These are phyloP conservation scores for Metschnikowia matae DNA, from an alignment of 805 yeast species.

Conservation along the genomic window DNA sequence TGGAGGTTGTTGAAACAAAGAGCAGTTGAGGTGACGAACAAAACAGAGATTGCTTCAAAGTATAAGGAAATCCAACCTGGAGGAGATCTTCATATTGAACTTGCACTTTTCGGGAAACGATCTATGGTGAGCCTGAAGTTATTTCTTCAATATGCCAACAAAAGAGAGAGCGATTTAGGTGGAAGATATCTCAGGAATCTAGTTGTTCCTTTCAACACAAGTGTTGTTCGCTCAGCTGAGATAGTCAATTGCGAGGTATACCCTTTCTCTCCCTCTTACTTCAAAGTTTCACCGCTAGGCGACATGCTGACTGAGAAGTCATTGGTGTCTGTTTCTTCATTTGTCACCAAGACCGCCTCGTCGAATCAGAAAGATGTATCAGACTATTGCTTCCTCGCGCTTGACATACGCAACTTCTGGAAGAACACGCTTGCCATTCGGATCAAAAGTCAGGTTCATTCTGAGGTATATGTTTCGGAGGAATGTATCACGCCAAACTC, in stretches of 20 bases:
- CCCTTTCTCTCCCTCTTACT: slow-evolving; percentile 42
- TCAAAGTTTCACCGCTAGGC: slow-evolving; percentile 13
- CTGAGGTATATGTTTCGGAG: slow-evolving; percentile 11
- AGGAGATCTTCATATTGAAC: slow-evolving; percentile 43
- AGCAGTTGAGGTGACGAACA: slow-evolving; percentile 53
- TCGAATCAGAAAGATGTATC: slow-evolving; percentile 28
- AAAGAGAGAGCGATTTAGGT: slow-evolving; percentile 16
- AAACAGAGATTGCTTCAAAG: slow-evolving; percentile 33
- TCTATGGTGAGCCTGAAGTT: slow-evolving; percentile 66
- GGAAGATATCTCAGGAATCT: slow-evolving; percentile 48
- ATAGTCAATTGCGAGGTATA: slow-evolving; percentile 72
- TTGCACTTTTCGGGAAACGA: slow-evolving; percentile 66
- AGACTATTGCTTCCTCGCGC: slow-evolving; percentile 58
- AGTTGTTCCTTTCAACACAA: slow-evolving; percentile 62
- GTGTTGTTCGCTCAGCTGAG: slow-evolving; percentile 71
- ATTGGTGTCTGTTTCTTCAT: slow-evolving; percentile 27
- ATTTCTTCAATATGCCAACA: slow-evolving; percentile 58
- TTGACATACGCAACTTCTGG: slow-evolving; percentile 86
- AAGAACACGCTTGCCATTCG: slow-evolving; percentile 41
- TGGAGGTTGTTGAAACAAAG: slow-evolving; percentile 56
- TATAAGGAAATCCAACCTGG: slow-evolving; percentile 38
- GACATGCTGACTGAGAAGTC: slow-evolving; percentile 7
- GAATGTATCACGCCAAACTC: slow-evolving; percentile 28
- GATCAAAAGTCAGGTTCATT: slow-evolving; percentile 29
- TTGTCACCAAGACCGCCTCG: slow-evolving; percentile 23